Evolutionary conservation across 176 grass and related monocot genomes (phyloP).

Genomic region (Triticum urartu): DNA sequence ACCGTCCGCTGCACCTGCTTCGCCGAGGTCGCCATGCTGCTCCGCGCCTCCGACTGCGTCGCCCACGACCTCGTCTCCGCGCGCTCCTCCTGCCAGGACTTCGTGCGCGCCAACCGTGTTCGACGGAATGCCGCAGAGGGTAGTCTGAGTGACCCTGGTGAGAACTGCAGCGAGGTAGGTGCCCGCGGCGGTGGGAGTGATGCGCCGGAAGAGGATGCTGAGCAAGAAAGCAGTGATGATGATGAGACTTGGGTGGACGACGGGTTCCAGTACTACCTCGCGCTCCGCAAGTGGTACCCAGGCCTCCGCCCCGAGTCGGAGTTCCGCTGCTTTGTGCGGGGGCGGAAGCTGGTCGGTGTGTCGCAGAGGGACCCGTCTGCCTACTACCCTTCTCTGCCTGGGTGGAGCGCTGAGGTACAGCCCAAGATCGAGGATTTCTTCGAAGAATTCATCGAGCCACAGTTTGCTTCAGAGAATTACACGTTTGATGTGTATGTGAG

Average conservation of each 20-base stretch:
- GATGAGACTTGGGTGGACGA: conserved; percentile 32
- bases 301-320: conserved; percentile 77
- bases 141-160: not conserved
- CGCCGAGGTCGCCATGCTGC: conserved; percentile 73
- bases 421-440: conserved; percentile 56
- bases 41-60: conserved; percentile 72
- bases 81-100: conserved; percentile 38
- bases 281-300: conserved; percentile 72
- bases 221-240: not conserved
- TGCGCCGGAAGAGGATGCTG: not conserved
- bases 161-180: not conserved
- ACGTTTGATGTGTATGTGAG: conserved; percentile 77
- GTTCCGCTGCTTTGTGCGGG: conserved; percentile 80
- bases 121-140: not conserved
- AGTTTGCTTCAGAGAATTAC: conserved; percentile 58
- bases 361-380: conserved; percentile 87
- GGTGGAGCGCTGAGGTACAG: conserved; percentile 42
- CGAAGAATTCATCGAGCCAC: conserved; percentile 32
- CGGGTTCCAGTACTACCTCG: conserved; percentile 67
- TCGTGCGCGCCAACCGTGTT: not conserved
- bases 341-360: conserved; percentile 42
- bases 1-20: conserved; percentile 62
- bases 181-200: not conserved
- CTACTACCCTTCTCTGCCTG: conserved; percentile 72
- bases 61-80: conserved; percentile 60